Evolutionary conservation across 306 rosid species (phyloP), one percentile per base, ranked within the genome.

Genomic region (Benincasa hispida): DNA sequence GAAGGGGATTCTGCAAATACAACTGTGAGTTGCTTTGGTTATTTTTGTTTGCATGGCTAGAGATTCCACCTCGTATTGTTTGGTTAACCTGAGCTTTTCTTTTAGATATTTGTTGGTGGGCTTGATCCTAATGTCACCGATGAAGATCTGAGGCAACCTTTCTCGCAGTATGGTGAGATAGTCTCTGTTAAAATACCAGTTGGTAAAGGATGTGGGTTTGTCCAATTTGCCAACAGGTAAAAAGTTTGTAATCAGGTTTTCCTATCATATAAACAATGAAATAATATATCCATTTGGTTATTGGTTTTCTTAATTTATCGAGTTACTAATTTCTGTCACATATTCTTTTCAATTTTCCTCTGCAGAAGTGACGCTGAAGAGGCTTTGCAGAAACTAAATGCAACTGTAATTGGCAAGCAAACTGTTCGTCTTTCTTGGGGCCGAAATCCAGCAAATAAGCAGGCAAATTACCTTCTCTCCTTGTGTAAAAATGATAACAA

Each of bases 381-480:
- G 84, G 98, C 99, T 7, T 72, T 92, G 88, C 90, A 91, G 80
- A 90, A 92, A 91, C 79, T 95, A 73, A 95, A 90, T 74, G 98
- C 96, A 42, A 85, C 93, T 69, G 80, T 77, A 57, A 86, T 95
- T 70, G 98, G 99, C 75, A 95, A 91, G 76, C 99, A 95, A 82
- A 89, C 97, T 9, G 93, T 95, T 68, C 96, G 97, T 19, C 99
- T 94, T 85, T 92, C 97, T 48, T 94, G 99, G 99, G 99, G 99
- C 48, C 99, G 98, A 85, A 95, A 95, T 85, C 99, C 99, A 27
- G 97, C 96, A 82, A 90, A 94, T 79, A 95, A 95, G 86, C 99
- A 95, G 97, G 99, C 76, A 89, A 37, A 41, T 21, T 81, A 75
- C 55, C 53, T 66, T 51, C 61, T 37, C 65, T 42, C 34, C 17